Base-by-base conservation (phyloP, 1,284 basidiomycete genomes). In the Melampsora larici-populina region DNA sequence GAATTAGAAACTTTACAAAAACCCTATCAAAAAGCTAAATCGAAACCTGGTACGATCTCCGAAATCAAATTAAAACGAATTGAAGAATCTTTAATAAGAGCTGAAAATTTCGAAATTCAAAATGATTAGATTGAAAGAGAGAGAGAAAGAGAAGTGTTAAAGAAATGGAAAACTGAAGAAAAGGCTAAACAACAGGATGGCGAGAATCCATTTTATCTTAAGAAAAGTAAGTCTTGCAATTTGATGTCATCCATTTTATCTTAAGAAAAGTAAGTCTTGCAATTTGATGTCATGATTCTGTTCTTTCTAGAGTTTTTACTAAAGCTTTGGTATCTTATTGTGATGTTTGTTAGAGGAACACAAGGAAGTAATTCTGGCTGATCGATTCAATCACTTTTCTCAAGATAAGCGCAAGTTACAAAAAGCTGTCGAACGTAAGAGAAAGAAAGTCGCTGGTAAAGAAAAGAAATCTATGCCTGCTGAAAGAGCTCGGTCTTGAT, bases 291-390 rank as follows among this genome's bases (percentile, higher is more conserved):
- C n/a, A 66, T 15, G n/a, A n/a, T n/a, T n/a, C n/a, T n/a, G n/a
- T n/a, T n/a, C n/a, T n/a, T n/a, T n/a, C n/a, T n/a, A n/a, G n/a
- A n/a, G n/a, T n/a, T n/a, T n/a, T n/a, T n/a, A n/a, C n/a, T n/a
- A n/a, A n/a, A n/a, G n/a, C n/a, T n/a, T n/a, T n/a, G n/a, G n/a
- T n/a, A n/a, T n/a, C n/a, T n/a, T n/a, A n/a, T n/a, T n/a, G n/a
- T n/a, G n/a, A n/a, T n/a, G n/a, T n/a, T n/a, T n/a, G n/a, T n/a
- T 65, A 76, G 74, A 76, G 74, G 74, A 66, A 15, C 31, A 76
- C 26, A 76, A 76, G 49, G 74, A 76, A 62, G 31, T 76, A 9
- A 60, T 69, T n/a, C 26, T 76, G 17, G 26, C 66, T 9, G 66
- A 76, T 76, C 65, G 74, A 29, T 76, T 67, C 51, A 18, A 76